Evolutionary conservation across 805 yeast genomes (phyloP).

Genomic region (Nakazawaea ernobii): DNA sequence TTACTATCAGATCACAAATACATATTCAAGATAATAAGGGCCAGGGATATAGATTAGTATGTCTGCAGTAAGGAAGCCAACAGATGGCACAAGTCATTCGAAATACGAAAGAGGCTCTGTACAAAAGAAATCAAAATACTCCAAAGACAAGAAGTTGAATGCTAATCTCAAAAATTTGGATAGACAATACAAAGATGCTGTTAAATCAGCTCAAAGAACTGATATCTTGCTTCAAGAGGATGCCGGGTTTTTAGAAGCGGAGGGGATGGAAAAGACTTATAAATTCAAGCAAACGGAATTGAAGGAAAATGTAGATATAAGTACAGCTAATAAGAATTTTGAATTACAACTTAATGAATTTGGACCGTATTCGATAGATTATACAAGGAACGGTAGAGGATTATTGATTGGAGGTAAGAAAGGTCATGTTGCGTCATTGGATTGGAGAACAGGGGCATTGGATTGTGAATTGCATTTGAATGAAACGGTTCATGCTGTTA

Average conservation of each 20-base stretch:
- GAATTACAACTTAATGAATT: conserved; percentile 66
- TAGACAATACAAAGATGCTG: conserved; percentile 68
- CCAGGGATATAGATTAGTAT: neutral
- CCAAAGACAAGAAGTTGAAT: conserved; percentile 56
- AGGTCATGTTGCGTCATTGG: conserved; percentile 94
- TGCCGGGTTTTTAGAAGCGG: conserved; percentile 85
- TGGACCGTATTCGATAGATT: conserved; percentile 84
- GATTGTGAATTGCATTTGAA: conserved; percentile 78
- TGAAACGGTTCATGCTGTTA: conserved; percentile 88
- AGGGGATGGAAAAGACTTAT: conserved; percentile 90
- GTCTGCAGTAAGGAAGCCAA: neutral
- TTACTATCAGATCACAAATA: neutral
- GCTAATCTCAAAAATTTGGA: conserved; percentile 66
- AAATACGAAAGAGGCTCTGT: conserved; percentile 25
- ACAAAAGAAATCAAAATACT: conserved; percentile 23
- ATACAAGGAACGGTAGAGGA: conserved; percentile 82
- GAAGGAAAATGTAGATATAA: conserved; percentile 63
- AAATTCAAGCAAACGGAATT: conserved; percentile 81
- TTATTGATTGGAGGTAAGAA: conserved; percentile 80
- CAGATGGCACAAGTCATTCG: conserved; percentile 2
- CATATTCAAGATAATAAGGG: no score
- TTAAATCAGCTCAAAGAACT: conserved; percentile 78
- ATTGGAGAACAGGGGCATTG: conserved; percentile 85
- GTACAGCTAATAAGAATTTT: conserved; percentile 71
- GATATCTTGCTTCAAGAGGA: conserved; percentile 83